phyloP scores from a whole-genome alignment of 1,284 basidiomycete species.

The Moesziomyces sp. region DNA sequence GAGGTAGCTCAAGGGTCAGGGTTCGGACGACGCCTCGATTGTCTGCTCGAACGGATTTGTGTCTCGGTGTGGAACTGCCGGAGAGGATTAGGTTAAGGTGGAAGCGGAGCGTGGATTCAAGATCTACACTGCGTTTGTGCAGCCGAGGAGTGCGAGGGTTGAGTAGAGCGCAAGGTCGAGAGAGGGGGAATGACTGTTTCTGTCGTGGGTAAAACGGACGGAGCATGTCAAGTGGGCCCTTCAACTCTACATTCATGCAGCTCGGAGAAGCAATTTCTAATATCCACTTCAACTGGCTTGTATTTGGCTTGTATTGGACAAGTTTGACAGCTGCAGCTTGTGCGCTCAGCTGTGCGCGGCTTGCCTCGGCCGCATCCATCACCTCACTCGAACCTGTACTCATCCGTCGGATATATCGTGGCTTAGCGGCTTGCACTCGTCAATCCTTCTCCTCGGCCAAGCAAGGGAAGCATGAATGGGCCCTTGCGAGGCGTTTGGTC shows the following conservation, averaged over 20 bases:
- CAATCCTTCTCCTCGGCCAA: no score
- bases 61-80: no score
- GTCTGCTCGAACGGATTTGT: no score
- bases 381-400: no score
- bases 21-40: no score
- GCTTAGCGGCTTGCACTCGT: neutral
- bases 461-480: neutral
- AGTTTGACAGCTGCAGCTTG: conserved; percentile 10
- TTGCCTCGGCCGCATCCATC: neutral
- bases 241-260: conserved; percentile 17
- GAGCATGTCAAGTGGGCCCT: conserved; percentile 1
- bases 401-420: neutral
- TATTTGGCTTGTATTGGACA: neutral
- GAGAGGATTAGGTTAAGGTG: neutral
- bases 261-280: conserved; percentile 14
- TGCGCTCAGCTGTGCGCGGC: neutral
- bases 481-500: neutral
- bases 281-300: neutral
- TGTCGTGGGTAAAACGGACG: conserved; percentile 19
- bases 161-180: neutral
- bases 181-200: conserved; percentile 1
- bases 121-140: conserved; percentile 17
- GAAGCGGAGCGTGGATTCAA: conserved; percentile 13
- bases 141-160: neutral
- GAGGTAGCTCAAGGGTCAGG: no score